phyloP scores from a whole-genome alignment of 176 grass and related monocot species.

The Alloteropsis semialata region DNA sequence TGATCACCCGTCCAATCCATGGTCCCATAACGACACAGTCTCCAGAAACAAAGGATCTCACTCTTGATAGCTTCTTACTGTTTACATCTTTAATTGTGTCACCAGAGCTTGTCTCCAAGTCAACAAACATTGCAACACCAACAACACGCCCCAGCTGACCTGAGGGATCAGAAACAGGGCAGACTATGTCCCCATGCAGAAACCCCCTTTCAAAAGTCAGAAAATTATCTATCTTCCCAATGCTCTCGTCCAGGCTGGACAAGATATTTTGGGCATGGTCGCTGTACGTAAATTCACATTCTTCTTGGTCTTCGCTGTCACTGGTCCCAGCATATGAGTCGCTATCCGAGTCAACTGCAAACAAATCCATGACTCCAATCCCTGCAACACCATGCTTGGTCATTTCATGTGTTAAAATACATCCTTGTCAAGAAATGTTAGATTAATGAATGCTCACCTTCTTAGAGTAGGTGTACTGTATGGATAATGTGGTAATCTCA shows the following conservation, averaged over 20 bases:
- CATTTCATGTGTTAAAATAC: not conserved
- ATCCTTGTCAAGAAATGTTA: conserved; percentile 13
- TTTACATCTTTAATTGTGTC: conserved; percentile 75
- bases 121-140: conserved; percentile 69
- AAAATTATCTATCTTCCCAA: conserved; percentile 86
- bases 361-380: conserved; percentile 54
- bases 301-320: conserved; percentile 89
- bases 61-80: conserved; percentile 74
- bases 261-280: conserved; percentile 69
- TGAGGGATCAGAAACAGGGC: conserved; percentile 59
- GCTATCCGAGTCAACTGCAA: conserved; percentile 66
- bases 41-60: conserved; percentile 75
- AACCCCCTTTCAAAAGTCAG: conserved; percentile 83
- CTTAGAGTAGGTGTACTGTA: conserved; percentile 12
- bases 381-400: conserved; percentile 32
- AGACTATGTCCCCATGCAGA: conserved; percentile 83
- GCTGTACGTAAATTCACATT: conserved; percentile 54
- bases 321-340: conserved; percentile 64
- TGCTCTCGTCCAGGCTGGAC: conserved; percentile 81
- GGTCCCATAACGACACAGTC: conserved; percentile 80
- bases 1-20: conserved; percentile 87
- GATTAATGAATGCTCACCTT: conserved; percentile 7
- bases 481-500: conserved; percentile 18
- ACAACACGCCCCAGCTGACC: conserved; percentile 75
- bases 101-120: conserved; percentile 74